Percentiles rank a stretch among this genome's conserved stretches.
Evolutionary conservation across 495 filamentous ascomycete species (phyloP).

Genomic region (Penicillium cataractarum): DNA sequence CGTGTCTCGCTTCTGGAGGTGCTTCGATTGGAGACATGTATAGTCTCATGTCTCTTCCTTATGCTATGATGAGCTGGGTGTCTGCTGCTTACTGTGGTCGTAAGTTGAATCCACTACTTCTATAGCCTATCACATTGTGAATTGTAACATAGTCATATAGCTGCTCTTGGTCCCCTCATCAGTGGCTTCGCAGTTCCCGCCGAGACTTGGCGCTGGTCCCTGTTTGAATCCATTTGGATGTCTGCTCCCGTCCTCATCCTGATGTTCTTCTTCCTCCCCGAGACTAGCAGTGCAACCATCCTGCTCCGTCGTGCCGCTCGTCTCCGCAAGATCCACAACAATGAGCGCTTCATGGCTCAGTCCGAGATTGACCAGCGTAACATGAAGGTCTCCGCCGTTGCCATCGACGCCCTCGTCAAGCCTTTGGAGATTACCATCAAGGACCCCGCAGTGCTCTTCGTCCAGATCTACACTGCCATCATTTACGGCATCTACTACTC

Average conservation of each 20-base stretch:
- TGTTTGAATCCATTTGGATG: slow-evolving; percentile 56
- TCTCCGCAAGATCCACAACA: slow-evolving; percentile 51
- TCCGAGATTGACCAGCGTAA: slow-evolving; percentile 56
- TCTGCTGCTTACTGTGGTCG: slow-evolving; percentile 53
- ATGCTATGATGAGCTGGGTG: slow-evolving; percentile 58
- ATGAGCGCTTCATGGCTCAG: slow-evolving; percentile 46
- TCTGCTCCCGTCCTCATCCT: slow-evolving; percentile 50
- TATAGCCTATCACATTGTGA: slow-evolving; percentile 27
- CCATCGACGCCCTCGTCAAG: slow-evolving; percentile 62
- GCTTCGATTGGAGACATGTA: slow-evolving; percentile 60
- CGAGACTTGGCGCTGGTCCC: slow-evolving; percentile 55
- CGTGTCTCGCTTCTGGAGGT: slow-evolving; percentile 57
- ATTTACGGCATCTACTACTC: slow-evolving; percentile 71
- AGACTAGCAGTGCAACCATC: slow-evolving; percentile 60
- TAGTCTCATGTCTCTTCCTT: slow-evolving; percentile 55
- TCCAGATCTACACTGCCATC: slow-evolving; percentile 63
- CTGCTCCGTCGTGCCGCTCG: slow-evolving; percentile 59
- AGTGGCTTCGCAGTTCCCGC: slow-evolving; percentile 64
- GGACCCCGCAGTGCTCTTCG: slow-evolving; percentile 65
- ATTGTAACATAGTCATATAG: slow-evolving; percentile 42
- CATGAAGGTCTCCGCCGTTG: slow-evolving; percentile 48
- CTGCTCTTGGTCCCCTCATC: slow-evolving; percentile 64
- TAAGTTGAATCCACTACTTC: slow-evolving; percentile 20
- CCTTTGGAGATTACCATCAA: slow-evolving; percentile 65
- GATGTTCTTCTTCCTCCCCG: slow-evolving; percentile 59